Evolutionary conservation across 495 filamentous ascomycete genomes (phyloP).

Genomic region (Penicillium herquei): DNA sequence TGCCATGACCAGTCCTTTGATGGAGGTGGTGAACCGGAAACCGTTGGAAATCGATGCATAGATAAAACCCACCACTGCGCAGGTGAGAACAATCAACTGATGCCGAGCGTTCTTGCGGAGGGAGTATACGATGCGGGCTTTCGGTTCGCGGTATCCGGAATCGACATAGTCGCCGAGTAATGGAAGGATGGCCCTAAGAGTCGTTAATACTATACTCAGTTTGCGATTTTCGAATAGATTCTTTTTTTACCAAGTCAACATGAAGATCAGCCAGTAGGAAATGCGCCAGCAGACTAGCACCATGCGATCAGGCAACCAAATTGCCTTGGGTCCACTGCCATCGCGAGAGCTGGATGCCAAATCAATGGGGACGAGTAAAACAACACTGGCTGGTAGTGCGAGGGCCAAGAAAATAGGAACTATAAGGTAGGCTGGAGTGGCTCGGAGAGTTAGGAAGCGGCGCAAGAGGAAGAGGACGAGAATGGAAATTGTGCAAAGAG

Average conservation of each 20-base stretch:
- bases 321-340: slow-evolving; percentile 62
- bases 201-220: slow-evolving; percentile 1
- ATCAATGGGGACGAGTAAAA: slow-evolving; percentile 95
- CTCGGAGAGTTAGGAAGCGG: slow-evolving; percentile 83
- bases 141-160: slow-evolving; percentile 85
- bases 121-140: slow-evolving; percentile 76
- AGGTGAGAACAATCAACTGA: slow-evolving; percentile 73
- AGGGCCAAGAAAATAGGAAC: slow-evolving; percentile 91
- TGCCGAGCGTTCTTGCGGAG: slow-evolving; percentile 84
- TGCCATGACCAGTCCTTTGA: slow-evolving; percentile 86
- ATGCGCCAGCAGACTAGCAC: slow-evolving; percentile 87
- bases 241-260: slow-evolving; percentile 73
- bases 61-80: slow-evolving; percentile 67
- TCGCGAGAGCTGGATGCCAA: slow-evolving; percentile 80
- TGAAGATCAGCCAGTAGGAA: slow-evolving; percentile 94
- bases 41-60: slow-evolving; percentile 83
- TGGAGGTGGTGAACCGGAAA: slow-evolving; percentile 52
- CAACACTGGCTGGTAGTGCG: slow-evolving; percentile 86
- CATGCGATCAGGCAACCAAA: slow-evolving; percentile 64
- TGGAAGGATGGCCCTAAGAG: slow-evolving; percentile 78
- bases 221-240: neutral
- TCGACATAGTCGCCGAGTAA: slow-evolving; percentile 91
- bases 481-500: slow-evolving; percentile 69
- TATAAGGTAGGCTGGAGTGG: slow-evolving; percentile 86
- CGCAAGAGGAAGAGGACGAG: slow-evolving; percentile 80